Base-by-base conservation (phyloP, 805 yeast species). In the Geotrichum ghanense region DNA sequence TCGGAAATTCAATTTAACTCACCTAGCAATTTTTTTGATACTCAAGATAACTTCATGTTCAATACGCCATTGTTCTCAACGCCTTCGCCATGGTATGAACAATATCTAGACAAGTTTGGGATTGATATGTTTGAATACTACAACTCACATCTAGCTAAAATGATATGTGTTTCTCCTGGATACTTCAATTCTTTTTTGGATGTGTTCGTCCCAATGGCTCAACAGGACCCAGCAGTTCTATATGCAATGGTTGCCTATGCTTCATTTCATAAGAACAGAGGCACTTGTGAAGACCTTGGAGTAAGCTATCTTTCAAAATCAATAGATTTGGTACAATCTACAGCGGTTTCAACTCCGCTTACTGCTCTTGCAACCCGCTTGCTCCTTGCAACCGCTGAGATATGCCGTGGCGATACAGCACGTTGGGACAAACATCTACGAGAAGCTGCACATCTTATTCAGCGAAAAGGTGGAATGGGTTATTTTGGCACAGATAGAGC, bases 391-490 rank as follows among this genome's bases (percentile, higher is more conserved):
- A 86, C 83, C n/a, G 89, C 85, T 0, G 88, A 83, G 57, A 82
- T 85, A 45, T 84, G 90, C 63, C 74, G 78, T 52, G 95, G 95
- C 5, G 94, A 85, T 60, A 86, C 83, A 27, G 71, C 71, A 31
- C 76, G 79, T 56, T 85, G 95, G 95, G 74, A 81, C 2, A 69
- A 74, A 22, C 76, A 80, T 55, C 66, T 85, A 48, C 71, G 72
- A 39, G 72, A 78, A 71, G 87, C 88, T 1, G 79, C 85, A 41
- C 73, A 74, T 48, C 64, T 84, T 22, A 73, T 85, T 34, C 66
- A 70, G 47, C 60, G 68, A 45, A 72, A 78, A 50, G 90, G 89
- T 12, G 90, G 90, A 0, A 62, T 81, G 17, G 58, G 62, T 40
- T 64, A 61, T 37, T 71, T 78, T 61, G 73, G 72, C 53, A 68